A percentile compares a stretch with the other conserved stretches of the same genome.
These are phyloP conservation scores for Penicillium olsonii DNA, from an alignment of 2,329 filamentous ascomycete species.

Conservation along the genomic window DNA sequence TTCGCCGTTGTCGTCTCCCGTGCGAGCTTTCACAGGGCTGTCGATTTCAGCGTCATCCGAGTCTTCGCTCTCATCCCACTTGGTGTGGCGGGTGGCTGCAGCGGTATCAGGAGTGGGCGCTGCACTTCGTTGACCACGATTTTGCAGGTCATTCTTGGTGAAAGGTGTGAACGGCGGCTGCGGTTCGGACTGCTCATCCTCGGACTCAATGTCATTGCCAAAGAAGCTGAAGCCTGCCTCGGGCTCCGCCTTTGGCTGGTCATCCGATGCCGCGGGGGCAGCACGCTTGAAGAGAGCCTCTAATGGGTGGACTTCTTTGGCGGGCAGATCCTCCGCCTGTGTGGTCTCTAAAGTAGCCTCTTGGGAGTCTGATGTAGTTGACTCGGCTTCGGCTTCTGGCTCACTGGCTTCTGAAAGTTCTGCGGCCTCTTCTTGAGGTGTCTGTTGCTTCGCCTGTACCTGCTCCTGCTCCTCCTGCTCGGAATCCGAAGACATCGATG, in stretches of 20 bases:
- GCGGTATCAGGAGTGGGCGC: conserved; percentile 95
- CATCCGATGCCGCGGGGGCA: conserved; percentile 44
- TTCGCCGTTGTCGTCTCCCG: conserved; percentile 38
- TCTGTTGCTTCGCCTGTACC: conserved; percentile 16
- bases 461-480: conserved; percentile 19
- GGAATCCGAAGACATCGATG: conserved; percentile 27
- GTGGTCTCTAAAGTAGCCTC: conserved; percentile 13
- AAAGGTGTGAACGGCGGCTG: conserved; percentile 87
- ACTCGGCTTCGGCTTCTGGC: not conserved
- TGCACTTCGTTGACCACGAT: conserved; percentile 70
- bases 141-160: conserved; percentile 74
- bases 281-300: conserved; percentile 87
- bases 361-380: conserved; percentile 8
- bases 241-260: conserved; percentile 41
- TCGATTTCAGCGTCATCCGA: conserved; percentile 27
- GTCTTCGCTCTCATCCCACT: conserved; percentile 30
- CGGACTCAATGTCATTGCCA: conserved; percentile 53
- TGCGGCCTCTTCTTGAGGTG: conserved; percentile 4
- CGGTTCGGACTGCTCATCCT: conserved; percentile 56
- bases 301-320: conserved; percentile 73
- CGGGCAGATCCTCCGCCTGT: conserved; percentile 32
- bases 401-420: conserved; percentile 11
- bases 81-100: conserved; percentile 56
- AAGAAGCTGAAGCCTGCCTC: conserved; percentile 80
- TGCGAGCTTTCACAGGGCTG: conserved; percentile 26